Evolutionary conservation across 2,329 filamentous ascomycete genomes (phyloP).

Genomic region (Annulohypoxylon truncatum): DNA sequence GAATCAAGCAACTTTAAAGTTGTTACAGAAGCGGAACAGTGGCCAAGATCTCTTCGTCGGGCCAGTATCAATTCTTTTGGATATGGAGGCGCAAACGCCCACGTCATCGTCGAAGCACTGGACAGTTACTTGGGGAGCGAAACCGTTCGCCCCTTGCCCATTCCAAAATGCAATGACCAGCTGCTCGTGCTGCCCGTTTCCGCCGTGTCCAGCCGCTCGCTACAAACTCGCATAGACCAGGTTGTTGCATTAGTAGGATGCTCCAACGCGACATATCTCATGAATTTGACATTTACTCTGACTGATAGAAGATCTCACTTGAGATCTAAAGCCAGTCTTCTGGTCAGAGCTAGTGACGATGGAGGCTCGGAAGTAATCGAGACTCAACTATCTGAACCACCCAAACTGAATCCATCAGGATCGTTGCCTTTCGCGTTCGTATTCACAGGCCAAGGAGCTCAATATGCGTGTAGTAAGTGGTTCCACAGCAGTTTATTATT

Average conservation of each 20-base stretch:
- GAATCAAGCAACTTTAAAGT: constrained; percentile 2
- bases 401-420: neutral
- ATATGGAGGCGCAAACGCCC: constrained; percentile 22
- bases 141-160: neutral
- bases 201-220: neutral
- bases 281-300: neutral
- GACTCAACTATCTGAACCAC: too few species aligned
- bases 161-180: neutral
- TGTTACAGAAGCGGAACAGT: neutral
- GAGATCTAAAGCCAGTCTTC: too few species aligned
- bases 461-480: constrained; percentile 35
- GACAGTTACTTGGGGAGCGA: constrained; percentile 3
- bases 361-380: too few species aligned
- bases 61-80: constrained; percentile 29
- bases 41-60: constrained; percentile 9
- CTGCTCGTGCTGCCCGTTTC: constrained; percentile 15
- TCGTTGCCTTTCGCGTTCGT: constrained; percentile 31
- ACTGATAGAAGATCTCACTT: neutral
- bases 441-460: constrained; percentile 49
- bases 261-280: constrained; percentile 1
- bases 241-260: too few species aligned
- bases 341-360: too few species aligned
- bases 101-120: constrained; percentile 16
- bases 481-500: too few species aligned
- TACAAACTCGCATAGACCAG: too few species aligned